Percentiles rank a stretch among this genome's conserved stretches.
phyloP scores from a whole-genome alignment of 2,329 filamentous ascomycete genomes.

The Hansfordia pulvinata region DNA sequence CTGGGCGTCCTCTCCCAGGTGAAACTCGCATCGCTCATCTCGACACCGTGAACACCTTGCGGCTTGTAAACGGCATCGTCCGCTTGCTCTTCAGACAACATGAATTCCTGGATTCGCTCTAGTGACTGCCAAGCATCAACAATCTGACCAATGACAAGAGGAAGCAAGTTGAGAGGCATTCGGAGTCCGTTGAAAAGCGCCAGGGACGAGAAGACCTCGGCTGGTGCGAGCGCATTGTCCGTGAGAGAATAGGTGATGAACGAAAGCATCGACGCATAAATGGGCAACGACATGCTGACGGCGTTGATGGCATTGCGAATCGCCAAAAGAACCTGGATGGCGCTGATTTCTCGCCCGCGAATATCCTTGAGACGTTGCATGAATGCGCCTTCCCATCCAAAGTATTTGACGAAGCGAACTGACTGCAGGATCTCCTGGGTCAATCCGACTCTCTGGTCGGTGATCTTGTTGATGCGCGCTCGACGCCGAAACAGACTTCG shows the following conservation, averaged over 20 bases:
- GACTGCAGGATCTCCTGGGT: slow-evolving; percentile 88
- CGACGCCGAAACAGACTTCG: slow-evolving; percentile 63
- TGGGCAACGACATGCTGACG: slow-evolving; percentile 72
- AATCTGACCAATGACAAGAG: slow-evolving; percentile 75
- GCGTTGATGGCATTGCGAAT: slow-evolving; percentile 80
- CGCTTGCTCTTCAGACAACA: slow-evolving; percentile 71
- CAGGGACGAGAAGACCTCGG: slow-evolving; percentile 80
- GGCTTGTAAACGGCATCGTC: slow-evolving; percentile 48
- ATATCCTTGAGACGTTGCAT: slow-evolving; percentile 62
- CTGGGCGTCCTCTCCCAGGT: slow-evolving; percentile 69
- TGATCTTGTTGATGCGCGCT: slow-evolving; percentile 78
- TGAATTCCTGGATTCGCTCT: slow-evolving; percentile 74
- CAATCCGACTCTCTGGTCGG: slow-evolving; percentile 79
- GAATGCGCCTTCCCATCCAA: slow-evolving; percentile 89
- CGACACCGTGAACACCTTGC: slow-evolving; percentile 55
- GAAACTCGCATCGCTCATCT: slow-evolving; percentile 61
- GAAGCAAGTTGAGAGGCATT: slow-evolving; percentile 79
- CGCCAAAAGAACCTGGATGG: slow-evolving; percentile 72
- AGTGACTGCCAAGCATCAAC: slow-evolving; percentile 83
- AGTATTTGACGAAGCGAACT: slow-evolving; percentile 91
- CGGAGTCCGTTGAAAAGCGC: slow-evolving; percentile 87
- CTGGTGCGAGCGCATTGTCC: slow-evolving; percentile 56
- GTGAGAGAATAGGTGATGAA: slow-evolving; percentile 72
- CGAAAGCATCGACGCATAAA: slow-evolving; percentile 88
- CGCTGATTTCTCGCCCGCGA: slow-evolving; percentile 60